Evolutionary conservation across 108 stramenopile species (phyloP).

Genomic region (Cyclotella kingstonii): DNA sequence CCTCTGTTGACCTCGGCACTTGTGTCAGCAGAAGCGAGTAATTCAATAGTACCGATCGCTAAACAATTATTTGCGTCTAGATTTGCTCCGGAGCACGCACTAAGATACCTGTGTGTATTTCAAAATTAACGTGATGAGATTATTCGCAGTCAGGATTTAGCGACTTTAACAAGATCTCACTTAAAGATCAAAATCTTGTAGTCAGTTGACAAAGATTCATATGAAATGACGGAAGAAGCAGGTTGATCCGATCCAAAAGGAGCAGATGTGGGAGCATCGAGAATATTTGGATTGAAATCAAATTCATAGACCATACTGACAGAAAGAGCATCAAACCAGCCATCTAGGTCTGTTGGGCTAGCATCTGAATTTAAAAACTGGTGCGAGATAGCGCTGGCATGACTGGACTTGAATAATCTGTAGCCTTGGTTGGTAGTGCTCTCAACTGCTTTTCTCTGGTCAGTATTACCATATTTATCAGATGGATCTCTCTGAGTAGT

Average conservation of each 20-base stretch:
- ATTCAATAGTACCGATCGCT: constrained; percentile 8
- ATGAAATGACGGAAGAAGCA: too few relatives aligned
- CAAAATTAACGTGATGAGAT: neutral
- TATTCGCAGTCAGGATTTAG: neutral
- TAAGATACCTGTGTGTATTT: constrained; percentile 6
- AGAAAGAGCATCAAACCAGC: too few relatives aligned
- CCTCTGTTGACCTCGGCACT: neutral
- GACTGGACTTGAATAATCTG: too few relatives aligned
- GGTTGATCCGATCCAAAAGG: too few relatives aligned
- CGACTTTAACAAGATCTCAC: neutral
- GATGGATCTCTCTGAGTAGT: neutral
- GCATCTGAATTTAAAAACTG: too few relatives aligned
- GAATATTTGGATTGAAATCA: too few relatives aligned
- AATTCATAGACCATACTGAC: too few relatives aligned
- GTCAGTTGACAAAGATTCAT: too few relatives aligned
- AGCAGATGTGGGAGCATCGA: too few relatives aligned
- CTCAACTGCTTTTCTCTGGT: neutral
- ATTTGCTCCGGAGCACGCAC: constrained; percentile 23
- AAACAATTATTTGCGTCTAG: constrained; percentile 26
- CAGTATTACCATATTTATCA: too few relatives aligned
- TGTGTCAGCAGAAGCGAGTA: constrained; percentile 3
- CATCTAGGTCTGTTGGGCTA: too few relatives aligned
- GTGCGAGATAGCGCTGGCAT: too few relatives aligned
- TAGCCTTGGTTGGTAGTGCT: neutral
- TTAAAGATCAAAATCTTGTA: neutral